A percentile compares a stretch with the other conserved stretches of the same genome.
These are phyloP conservation scores for Sporothrix brasiliensis DNA, from an alignment of 2,329 filamentous ascomycete genomes.

Conservation along the genomic window DNA sequence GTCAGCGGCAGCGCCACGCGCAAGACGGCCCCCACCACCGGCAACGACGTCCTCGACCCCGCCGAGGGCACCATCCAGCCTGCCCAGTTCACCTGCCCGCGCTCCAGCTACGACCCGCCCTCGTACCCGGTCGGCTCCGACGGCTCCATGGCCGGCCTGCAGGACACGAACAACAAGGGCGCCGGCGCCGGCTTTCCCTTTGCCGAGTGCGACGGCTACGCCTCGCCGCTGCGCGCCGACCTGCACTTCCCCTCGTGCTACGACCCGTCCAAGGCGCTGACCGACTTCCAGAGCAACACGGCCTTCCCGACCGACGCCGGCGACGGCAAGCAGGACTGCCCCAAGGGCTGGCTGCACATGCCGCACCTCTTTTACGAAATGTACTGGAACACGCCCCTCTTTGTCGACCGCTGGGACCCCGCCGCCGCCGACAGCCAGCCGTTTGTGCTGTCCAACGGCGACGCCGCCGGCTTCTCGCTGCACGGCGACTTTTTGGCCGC, in stretches of 20 bases:
- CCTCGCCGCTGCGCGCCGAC: constrained; percentile 65
- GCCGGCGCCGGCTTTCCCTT: constrained; percentile 69
- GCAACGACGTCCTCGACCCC: constrained; percentile 55
- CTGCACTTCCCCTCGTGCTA: constrained; percentile 76
- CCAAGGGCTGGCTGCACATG: constrained; percentile 56
- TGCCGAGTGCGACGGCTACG: constrained; percentile 65
- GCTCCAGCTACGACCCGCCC: constrained; percentile 51
- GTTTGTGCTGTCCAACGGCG: constrained; percentile 70
- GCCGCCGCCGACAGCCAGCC: constrained; percentile 59
- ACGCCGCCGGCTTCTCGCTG: constrained; percentile 68
- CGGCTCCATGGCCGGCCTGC: constrained; percentile 58
- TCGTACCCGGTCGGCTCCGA: constrained; percentile 60
- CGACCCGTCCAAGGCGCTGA: constrained; percentile 63
- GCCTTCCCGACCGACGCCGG: constrained; percentile 57
- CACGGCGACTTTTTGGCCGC: constrained; percentile 75
- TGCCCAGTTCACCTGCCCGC: constrained; percentile 64
- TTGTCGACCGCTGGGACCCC: constrained; percentile 57
- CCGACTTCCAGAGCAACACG: constrained; percentile 67
- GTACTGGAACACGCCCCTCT: constrained; percentile 62
- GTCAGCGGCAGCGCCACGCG: constrained; percentile 65
- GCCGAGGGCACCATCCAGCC: constrained; percentile 56
- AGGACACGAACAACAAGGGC: constrained; percentile 57
- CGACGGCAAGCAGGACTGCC: constrained; percentile 57
- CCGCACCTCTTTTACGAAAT: constrained; percentile 63
- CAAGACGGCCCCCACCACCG: constrained; percentile 59